phyloP scores from a whole-genome alignment of 495 filamentous ascomycete species.

The Trichoderma erinaceum region DNA sequence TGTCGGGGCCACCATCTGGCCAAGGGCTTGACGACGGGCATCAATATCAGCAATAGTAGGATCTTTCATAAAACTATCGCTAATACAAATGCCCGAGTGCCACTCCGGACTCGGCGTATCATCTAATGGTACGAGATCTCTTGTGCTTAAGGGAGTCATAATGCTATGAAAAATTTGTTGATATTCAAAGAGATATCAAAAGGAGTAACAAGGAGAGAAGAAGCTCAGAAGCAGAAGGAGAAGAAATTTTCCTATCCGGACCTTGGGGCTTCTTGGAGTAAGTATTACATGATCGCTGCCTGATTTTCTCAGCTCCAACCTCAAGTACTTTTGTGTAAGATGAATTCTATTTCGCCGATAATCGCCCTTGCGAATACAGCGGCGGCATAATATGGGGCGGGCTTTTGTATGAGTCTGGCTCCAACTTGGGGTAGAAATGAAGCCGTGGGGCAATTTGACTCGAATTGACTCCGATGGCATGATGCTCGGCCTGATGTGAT shows the following conservation, averaged over 20 bases:
- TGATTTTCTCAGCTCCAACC: too few species aligned
- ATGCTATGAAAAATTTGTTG: neutral
- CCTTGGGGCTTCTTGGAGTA: too few species aligned
- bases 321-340: too few species aligned
- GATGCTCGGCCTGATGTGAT: neutral
- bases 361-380: too few species aligned
- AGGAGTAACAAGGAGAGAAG: too few species aligned
- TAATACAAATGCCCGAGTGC: neutral
- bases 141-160: neutral
- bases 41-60: neutral
- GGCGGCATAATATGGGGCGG: neutral
- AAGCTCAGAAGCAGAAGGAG: too few species aligned
- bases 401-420: neutral
- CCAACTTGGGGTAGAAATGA: neutral
- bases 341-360: too few species aligned
- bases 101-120: neutral
- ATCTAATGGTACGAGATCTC: neutral
- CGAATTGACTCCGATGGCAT: neutral
- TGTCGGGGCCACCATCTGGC: neutral
- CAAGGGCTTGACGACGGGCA: neutral
- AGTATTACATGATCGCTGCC: too few species aligned
- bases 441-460: neutral
- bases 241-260: too few species aligned
- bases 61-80: neutral
- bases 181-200: neutral